Base-by-base conservation (phyloP, 371 early-diverging fungal species). In the Mucor velutinosus region DNA sequence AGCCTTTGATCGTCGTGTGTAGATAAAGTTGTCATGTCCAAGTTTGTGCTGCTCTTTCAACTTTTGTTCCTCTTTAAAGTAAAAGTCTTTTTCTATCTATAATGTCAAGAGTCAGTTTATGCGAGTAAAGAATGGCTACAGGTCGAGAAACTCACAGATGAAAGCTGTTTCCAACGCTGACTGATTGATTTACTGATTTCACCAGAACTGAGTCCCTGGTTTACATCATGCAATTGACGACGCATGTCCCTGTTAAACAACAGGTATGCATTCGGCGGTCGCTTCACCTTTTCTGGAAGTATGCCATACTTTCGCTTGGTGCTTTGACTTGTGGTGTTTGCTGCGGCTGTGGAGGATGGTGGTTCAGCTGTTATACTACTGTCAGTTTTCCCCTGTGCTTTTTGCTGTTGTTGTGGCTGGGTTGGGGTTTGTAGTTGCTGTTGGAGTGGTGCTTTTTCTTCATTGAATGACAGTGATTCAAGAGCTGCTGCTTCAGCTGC, bases 181-280 rank as follows among this genome's bases (percentile, higher is more conserved):
- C 88, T 87, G 55, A 90, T 88, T 11, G 73, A 70, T 71, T 83
- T 84, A 37, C 87, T 86, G 53, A 90, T 86, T 70, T 87, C 87
- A 17, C 87, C 82, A 11, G 87, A 85, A 0, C 80, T 76, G 62
- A 87, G 60, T 30, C 87, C 84, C 32, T 85, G 86, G 58, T 86
- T 82, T 21, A 75, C 74, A 27, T 83, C 77, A 33, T 86, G 69
- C 30, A 90, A 66, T 68, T 85, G 78, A 53, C 81, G 86, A n/a
- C 90, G 83, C 78, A 85, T 82, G 58, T 87, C 87, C 41, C 84
- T 75, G 66, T 88, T 90, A 51, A 86, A 90, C 17, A 90, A 71
- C 41, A 90, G 63, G 66, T 86, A 90, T 4, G 89, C 88, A 67
- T 90, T 90, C 51, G 87, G 87, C 15, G 90, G 88, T n/a, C 89